Conservation (phyloP, 331 rosid genomes). For the Arachis monticola region DNA sequence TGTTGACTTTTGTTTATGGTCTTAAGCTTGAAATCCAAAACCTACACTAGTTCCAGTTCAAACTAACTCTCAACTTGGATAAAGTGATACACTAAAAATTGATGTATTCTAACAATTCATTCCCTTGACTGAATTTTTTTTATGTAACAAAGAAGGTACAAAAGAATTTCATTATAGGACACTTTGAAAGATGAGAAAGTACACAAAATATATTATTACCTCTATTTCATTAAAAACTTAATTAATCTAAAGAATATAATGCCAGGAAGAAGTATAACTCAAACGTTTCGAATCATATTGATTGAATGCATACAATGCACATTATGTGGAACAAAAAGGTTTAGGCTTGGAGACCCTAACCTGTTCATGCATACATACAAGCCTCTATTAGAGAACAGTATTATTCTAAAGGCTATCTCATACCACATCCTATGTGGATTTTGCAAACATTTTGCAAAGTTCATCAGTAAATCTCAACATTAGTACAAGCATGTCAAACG, state of each 20-base stretch:
- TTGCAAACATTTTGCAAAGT: conserved; percentile 43
- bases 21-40: too few relatives aligned
- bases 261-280: conserved; percentile 32
- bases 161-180: neutral
- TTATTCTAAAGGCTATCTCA: conserved; percentile 39
- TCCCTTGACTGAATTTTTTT: too few relatives aligned
- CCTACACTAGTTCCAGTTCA: too few relatives aligned
- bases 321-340: neutral
- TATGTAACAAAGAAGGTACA: too few relatives aligned
- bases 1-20: too few relatives aligned
- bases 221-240: conserved; percentile 18
- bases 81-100: too few relatives aligned
- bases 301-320: conserved; percentile 32
- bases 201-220: conserved; percentile 32
- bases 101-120: too few relatives aligned
- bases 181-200: conserved; percentile 26
- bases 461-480: too few relatives aligned
- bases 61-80: too few relatives aligned
- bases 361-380: conserved; percentile 38
- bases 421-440: conserved; percentile 62
- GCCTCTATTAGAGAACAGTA: conserved; percentile 30
- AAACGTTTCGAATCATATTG: conserved; percentile 34
- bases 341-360: conserved; percentile 17
- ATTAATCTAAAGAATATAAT: conserved; percentile 37
- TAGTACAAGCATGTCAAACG: too few relatives aligned